Evolutionary conservation across 257 asterid genomes (phyloP).

Genomic region (Oldenlandia corymbosa): DNA sequence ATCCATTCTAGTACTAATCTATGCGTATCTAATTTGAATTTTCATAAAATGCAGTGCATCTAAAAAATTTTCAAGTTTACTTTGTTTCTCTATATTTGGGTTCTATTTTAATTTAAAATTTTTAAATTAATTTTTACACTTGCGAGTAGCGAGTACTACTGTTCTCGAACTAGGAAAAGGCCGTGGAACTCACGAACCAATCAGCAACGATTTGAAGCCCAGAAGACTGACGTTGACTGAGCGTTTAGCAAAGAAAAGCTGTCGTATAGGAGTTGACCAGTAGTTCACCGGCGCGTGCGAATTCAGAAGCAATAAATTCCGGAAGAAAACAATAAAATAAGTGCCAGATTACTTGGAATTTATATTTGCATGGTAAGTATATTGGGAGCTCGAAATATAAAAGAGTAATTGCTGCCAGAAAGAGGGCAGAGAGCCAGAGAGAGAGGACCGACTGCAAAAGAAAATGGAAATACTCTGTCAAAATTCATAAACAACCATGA

Average conservation of each 20-base stretch:
- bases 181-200: conserved; percentile 14
- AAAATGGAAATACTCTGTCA: conserved; percentile 18
- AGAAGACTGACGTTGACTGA: not conserved
- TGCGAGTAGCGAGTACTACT: too few species aligned
- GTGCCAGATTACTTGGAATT: not conserved
- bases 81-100: too few species aligned
- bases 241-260: not conserved
- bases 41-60: too few species aligned
- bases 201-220: not conserved
- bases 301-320: too few species aligned
- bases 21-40: too few species aligned
- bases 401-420: not conserved
- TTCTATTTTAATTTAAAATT: too few species aligned
- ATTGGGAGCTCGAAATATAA: not conserved
- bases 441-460: not conserved
- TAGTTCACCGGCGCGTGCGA: conserved; percentile 9
- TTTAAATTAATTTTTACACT: too few species aligned
- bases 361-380: conserved; percentile 2
- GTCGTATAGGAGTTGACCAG: not conserved
- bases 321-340: too few species aligned
- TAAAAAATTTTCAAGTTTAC: too few species aligned
- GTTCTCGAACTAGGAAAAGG: not conserved
- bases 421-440: not conserved
- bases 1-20: too few species aligned
- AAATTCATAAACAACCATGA: conserved; percentile 23